Percentiles rank a stretch among this genome's conserved stretches.
phyloP scores from a whole-genome alignment of 768 basidiomycete species.

The Tylopilus felleus region DNA sequence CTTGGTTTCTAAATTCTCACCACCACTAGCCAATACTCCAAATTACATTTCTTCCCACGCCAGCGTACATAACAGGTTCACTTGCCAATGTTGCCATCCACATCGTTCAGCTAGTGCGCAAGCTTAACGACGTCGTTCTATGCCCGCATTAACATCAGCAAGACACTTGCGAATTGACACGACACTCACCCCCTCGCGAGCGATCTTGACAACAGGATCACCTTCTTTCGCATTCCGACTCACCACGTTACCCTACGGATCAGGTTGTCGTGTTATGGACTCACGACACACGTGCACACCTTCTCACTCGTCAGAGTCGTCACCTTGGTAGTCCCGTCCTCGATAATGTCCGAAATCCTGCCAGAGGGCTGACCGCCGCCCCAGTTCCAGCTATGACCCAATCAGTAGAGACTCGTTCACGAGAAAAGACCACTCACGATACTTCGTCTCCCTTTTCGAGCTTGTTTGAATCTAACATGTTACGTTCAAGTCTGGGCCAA shows the following conservation, averaged over 20 bases:
- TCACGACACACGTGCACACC: slow-evolving; percentile 19
- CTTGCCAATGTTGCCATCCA: too few relatives aligned
- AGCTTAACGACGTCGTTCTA: slow-evolving; percentile 53
- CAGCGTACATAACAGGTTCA: slow-evolving; percentile 4
- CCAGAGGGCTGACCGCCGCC: too few relatives aligned
- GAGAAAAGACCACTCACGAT: slow-evolving; percentile 33
- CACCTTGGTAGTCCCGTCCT: slow-evolving; percentile 42
- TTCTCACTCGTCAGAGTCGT: slow-evolving; percentile 47
- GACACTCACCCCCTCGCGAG: slow-evolving; percentile 40
- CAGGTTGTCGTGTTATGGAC: neutral
- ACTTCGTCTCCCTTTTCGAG: slow-evolving; percentile 34
- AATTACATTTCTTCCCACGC: slow-evolving; percentile 31
- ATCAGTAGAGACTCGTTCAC: too few relatives aligned
- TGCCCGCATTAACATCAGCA: neutral
- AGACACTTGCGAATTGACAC: neutral
- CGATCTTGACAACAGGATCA: slow-evolving; percentile 49
- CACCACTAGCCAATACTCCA: slow-evolving; percentile 15
- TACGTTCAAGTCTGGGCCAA: neutral
- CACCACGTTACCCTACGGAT: slow-evolving; percentile 41
- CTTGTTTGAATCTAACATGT: slow-evolving; percentile 25
- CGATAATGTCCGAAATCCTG: slow-evolving; percentile 33
- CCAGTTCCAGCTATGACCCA: slow-evolving; percentile 34
- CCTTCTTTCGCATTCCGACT: slow-evolving; percentile 41
- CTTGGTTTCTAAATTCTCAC: slow-evolving; percentile 16
- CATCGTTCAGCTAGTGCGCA: slow-evolving; percentile 47